Conservation (phyloP, 768 basidiomycete genomes). For the Lanmaoa rubissima region DNA sequence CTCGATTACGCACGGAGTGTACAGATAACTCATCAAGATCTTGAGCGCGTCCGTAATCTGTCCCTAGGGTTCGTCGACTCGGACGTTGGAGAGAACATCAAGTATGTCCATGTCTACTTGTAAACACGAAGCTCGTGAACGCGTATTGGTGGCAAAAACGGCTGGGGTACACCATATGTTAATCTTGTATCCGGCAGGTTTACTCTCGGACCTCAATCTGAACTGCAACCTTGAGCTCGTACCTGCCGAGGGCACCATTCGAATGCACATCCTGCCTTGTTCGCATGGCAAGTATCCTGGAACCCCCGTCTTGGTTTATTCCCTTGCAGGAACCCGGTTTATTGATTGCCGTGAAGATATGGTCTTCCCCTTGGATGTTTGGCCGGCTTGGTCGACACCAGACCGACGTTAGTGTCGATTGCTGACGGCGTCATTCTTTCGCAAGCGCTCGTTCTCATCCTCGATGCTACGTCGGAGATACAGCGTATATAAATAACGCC, state of each 20-base stretch:
- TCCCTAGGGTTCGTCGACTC: not conserved
- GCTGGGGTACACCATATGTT: not conserved
- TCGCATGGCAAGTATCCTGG: not conserved
- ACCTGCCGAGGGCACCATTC: not conserved
- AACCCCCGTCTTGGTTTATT: too few relatives aligned
- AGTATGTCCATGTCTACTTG: not conserved
- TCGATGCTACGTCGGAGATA: not conserved
- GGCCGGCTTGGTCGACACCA: not conserved
- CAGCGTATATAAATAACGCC: not conserved
- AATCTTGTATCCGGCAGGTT: conserved; percentile 9
- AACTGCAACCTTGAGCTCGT: conserved; percentile 6
- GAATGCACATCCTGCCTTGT: not conserved
- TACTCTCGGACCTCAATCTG: conserved; percentile 3
- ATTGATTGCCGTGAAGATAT: not conserved
- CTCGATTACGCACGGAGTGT: not conserved
- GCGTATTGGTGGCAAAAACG: conserved; percentile 8
- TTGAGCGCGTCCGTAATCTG: conserved; percentile 17
- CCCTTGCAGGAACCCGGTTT: too few relatives aligned
- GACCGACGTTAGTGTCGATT: not conserved
- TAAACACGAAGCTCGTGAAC: not conserved
- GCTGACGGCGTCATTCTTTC: not conserved
- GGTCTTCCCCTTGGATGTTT: not conserved
- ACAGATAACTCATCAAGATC: conserved; percentile 8
- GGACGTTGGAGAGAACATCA: not conserved
- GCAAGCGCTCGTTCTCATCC: not conserved